phyloP scores from a whole-genome alignment of 352 stramenopile species.

The Aphanomyces cochlioides region DNA sequence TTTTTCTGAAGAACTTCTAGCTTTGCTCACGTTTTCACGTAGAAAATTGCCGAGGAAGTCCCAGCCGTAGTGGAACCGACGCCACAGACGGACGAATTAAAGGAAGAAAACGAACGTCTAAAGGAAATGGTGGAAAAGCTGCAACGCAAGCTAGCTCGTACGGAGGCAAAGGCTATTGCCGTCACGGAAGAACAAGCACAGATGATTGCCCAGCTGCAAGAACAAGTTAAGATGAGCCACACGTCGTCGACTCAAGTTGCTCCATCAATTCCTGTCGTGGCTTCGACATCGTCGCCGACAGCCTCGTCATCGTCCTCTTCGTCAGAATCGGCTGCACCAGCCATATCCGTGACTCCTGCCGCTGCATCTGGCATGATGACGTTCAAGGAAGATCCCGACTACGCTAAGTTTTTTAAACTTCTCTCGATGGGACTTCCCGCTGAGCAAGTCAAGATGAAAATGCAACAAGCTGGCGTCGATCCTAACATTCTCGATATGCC shows the following conservation, averaged over 20 bases:
- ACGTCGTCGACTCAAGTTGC: constrained; percentile 24
- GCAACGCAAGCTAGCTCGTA: constrained; percentile 50
- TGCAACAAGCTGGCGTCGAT: constrained; percentile 68
- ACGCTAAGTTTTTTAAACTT: constrained; percentile 80
- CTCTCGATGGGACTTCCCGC: constrained; percentile 70
- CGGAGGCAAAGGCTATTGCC: constrained; percentile 27
- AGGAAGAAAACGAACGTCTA: constrained; percentile 76
- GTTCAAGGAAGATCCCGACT: constrained; percentile 71
- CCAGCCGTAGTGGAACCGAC: too few relatives aligned
- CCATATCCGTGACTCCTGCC: neutral
- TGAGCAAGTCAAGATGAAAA: constrained; percentile 85
- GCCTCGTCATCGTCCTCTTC: constrained; percentile 17
- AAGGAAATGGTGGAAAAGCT: constrained; percentile 68
- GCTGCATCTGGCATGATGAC: constrained; percentile 37
- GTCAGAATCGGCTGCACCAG: constrained; percentile 22
- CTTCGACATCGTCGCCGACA: neutral
- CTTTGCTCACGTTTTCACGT: too few relatives aligned
- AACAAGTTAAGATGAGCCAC: constrained; percentile 43
- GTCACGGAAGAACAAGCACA: constrained; percentile 48
- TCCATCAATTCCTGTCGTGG: neutral
- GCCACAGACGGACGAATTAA: constrained; percentile 32
- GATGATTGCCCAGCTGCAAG: constrained; percentile 42
- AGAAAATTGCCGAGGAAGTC: too few relatives aligned
- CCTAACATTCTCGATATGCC: constrained; percentile 61
- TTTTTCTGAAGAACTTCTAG: too few relatives aligned